A percentile compares a stretch with the other conserved stretches of the same genome.
phyloP scores from a whole-genome alignment of 2,329 filamentous ascomycete species.

The Sphaerulina populicola region DNA sequence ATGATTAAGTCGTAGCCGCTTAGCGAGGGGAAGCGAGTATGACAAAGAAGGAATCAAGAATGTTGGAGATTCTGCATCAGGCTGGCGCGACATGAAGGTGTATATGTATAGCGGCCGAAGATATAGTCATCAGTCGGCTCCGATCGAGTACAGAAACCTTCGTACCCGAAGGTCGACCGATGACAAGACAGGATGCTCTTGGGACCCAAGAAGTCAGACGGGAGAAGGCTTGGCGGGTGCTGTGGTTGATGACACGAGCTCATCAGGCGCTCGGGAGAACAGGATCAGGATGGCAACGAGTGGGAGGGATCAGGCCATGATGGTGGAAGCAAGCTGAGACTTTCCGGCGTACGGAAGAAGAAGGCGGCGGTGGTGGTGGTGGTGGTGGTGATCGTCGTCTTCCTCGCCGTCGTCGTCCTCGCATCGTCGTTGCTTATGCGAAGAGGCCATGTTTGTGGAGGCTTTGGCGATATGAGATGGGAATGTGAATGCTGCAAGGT shows the following conservation, averaged over 20 bases:
- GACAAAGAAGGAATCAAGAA: constrained; percentile 4
- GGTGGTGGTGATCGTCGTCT: too few species aligned
- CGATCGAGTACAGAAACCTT: neutral
- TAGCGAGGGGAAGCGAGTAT: constrained; percentile 11
- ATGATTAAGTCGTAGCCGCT: neutral
- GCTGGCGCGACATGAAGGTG: constrained; percentile 8
- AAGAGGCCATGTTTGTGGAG: too few species aligned
- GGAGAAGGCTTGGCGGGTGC: constrained; percentile 13
- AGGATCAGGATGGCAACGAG: too few species aligned
- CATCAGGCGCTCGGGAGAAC: too few species aligned
- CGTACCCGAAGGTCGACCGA: constrained; percentile 2
- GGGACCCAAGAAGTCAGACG: constrained; percentile 15
- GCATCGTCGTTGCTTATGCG: too few species aligned
- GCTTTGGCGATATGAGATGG: neutral
- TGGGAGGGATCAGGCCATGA: too few species aligned
- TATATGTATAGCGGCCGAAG: constrained; percentile 10
- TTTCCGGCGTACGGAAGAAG: too few species aligned
- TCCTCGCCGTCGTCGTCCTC: too few species aligned
- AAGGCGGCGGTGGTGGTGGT: too few species aligned
- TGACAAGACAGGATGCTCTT: constrained; percentile 18
- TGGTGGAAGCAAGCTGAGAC: too few species aligned
- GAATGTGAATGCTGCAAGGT: neutral
- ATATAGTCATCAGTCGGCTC: constrained; percentile 10
- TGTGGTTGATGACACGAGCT: neutral
- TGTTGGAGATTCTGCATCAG: neutral